Evolutionary conservation across 768 basidiomycete species (phyloP).

Genomic region (Phaeolepiota aurea): DNA sequence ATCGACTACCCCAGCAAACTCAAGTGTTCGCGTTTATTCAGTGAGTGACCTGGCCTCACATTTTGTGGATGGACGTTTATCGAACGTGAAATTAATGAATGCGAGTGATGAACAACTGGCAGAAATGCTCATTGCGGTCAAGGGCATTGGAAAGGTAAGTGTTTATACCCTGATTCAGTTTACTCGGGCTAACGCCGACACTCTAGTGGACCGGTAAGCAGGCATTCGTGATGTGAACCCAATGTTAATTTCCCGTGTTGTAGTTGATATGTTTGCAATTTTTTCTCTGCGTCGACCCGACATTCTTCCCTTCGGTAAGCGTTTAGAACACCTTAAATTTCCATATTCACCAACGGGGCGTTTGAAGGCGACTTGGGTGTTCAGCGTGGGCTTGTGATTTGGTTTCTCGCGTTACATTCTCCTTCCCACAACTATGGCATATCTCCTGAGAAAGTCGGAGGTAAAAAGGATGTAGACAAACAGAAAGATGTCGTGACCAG

Average conservation of each 20-base stretch:
- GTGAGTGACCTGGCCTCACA: slow-evolving; percentile 73
- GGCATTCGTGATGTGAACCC: neutral
- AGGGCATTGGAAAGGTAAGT: slow-evolving; percentile 70
- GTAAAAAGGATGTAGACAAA: slow-evolving; percentile 8
- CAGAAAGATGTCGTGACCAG: slow-evolving; percentile 10
- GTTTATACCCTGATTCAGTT: neutral
- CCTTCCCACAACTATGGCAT: slow-evolving; percentile 37
- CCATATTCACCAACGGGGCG: neutral
- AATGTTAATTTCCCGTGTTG: slow-evolving; percentile 6
- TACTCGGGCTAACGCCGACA: neutral
- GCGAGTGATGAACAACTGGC: slow-evolving; percentile 73
- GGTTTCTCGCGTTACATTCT: slow-evolving; percentile 59
- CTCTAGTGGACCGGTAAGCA: slow-evolving; percentile 52
- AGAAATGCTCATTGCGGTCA: slow-evolving; percentile 67
- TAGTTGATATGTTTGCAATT: slow-evolving; percentile 91
- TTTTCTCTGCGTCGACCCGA: slow-evolving; percentile 81
- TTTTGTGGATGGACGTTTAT: slow-evolving; percentile 76
- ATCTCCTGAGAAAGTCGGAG: slow-evolving; percentile 40
- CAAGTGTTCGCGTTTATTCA: slow-evolving; percentile 19
- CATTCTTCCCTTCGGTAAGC: slow-evolving; percentile 45
- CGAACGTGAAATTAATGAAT: slow-evolving; percentile 59
- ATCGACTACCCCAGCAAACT: neutral
- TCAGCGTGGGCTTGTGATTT: slow-evolving; percentile 62
- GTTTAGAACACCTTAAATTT: too few relatives aligned
- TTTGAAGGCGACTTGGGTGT: slow-evolving; percentile 73